A percentile compares a stretch with the other conserved stretches of the same genome.
Evolutionary conservation across 805 yeast genomes (phyloP).

Genomic region (Priceomyces medius): DNA sequence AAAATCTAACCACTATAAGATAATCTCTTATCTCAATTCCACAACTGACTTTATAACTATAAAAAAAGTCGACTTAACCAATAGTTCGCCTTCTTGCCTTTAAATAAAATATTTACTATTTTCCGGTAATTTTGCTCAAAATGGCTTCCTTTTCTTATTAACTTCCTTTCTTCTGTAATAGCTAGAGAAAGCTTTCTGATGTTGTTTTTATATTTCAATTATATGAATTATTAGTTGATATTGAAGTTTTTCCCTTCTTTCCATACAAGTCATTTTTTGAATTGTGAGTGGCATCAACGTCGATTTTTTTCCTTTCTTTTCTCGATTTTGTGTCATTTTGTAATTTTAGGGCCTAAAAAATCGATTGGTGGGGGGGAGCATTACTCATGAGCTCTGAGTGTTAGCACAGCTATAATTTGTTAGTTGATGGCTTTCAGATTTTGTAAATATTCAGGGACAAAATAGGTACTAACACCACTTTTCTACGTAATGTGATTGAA

Average conservation of each 20-base stretch:
- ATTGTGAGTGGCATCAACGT: conserved; percentile 11
- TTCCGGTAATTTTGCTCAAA: background rate
- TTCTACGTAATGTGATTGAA: no score
- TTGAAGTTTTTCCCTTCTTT: background rate
- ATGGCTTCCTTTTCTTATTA: background rate
- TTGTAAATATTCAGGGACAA: no score
- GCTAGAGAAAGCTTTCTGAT: background rate
- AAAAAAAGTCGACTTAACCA: background rate
- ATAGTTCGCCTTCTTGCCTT: background rate
- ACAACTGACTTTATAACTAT: background rate
- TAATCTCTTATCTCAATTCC: background rate
- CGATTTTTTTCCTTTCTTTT: conserved; percentile 8
- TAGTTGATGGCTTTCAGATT: no score
- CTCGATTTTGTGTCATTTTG: background rate
- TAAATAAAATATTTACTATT: background rate
- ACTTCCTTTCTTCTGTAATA: background rate
- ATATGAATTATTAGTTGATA: background rate
- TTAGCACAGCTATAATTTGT: no score
- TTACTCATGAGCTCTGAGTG: no score
- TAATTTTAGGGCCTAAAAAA: no score
- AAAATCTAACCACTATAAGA: no score
- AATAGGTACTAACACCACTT: no score
- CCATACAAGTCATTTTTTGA: conserved; percentile 3
- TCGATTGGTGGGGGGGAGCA: no score
- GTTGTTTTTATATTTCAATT: background rate